A percentile compares a stretch with the other conserved stretches of the same genome.
Conservation (phyloP, 2,329 filamentous ascomycete species). For the Periconia macrospinosa region DNA sequence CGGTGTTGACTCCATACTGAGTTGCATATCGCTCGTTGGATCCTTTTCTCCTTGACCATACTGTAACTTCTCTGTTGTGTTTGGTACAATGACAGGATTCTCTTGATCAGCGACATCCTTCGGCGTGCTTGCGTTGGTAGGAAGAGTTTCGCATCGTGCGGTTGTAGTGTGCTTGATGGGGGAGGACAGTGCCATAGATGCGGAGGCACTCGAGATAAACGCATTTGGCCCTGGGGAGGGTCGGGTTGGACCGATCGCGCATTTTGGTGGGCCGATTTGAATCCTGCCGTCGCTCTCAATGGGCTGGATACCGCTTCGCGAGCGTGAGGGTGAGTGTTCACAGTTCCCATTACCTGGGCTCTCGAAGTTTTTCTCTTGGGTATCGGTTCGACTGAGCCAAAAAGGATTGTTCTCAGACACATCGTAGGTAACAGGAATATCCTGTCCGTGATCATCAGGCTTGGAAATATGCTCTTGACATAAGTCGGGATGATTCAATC, state of each 20-base stretch:
- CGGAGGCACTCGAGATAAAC: constrained; percentile 23
- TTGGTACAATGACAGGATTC: not conserved
- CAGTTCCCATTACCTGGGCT: constrained; percentile 8
- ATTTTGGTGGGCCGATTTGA: constrained; percentile 19
- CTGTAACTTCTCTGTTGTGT: not conserved
- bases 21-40: not conserved
- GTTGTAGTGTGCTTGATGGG: not conserved
- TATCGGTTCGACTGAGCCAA: constrained; percentile 27
- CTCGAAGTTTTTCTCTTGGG: constrained; percentile 6
- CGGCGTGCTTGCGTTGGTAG: not conserved
- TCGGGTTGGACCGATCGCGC: constrained; percentile 7
- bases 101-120: not conserved
- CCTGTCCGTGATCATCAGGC: constrained; percentile 5
- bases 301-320: constrained; percentile 11
- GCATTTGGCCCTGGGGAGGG: constrained; percentile 2
- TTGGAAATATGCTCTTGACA: constrained; percentile 12
- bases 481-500: not conserved
- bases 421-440: constrained; percentile 11
- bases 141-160: not conserved
- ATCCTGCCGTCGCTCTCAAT: constrained; percentile 8
- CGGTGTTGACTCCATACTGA: not conserved
- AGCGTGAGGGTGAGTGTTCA: constrained; percentile 24
- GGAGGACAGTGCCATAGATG: constrained; percentile 27
- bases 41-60: not conserved
- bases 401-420: constrained; percentile 18